A percentile compares a stretch with the other conserved stretches of the same genome.
These are phyloP conservation scores for Ailanthus altissimus DNA, from an alignment of 345 rosid species.

Conservation along the genomic window DNA sequence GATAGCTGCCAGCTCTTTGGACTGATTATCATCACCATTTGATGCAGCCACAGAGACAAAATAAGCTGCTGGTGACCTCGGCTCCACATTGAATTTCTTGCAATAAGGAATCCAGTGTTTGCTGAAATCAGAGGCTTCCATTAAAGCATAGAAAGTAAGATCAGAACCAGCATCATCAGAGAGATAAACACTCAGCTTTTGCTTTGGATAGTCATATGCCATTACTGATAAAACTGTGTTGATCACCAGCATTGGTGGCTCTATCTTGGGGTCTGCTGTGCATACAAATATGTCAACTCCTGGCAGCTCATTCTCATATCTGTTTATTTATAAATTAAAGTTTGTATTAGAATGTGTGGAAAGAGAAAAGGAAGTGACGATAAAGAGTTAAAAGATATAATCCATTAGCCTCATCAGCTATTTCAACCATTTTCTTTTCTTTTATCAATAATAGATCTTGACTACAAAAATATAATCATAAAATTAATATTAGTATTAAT, in stretches of 20 bases:
- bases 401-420: no score
- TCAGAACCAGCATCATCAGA: conserved; percentile 74
- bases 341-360: neutral
- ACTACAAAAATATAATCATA: no score
- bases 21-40: neutral
- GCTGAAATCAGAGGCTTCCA: conserved; percentile 55
- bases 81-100: conserved; percentile 52
- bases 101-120: conserved; percentile 65
- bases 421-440: no score
- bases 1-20: conserved; percentile 18
- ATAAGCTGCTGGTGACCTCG: conserved; percentile 64
- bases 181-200: conserved; percentile 56
- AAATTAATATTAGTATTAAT: no score
- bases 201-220: conserved; percentile 61
- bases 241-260: conserved; percentile 72
- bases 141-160: conserved; percentile 58
- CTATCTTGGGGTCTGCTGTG: conserved; percentile 72
- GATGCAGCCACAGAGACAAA: conserved; percentile 24
- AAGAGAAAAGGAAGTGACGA: neutral
- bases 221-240: conserved; percentile 65
- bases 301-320: conserved; percentile 43
- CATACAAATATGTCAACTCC: conserved; percentile 66
- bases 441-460: no score
- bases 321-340: conserved; percentile 13
- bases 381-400: neutral